These are phyloP conservation scores for Aspergillus sp. DNA, from an alignment of 2,329 filamentous ascomycete species.

Conservation along the genomic window DNA sequence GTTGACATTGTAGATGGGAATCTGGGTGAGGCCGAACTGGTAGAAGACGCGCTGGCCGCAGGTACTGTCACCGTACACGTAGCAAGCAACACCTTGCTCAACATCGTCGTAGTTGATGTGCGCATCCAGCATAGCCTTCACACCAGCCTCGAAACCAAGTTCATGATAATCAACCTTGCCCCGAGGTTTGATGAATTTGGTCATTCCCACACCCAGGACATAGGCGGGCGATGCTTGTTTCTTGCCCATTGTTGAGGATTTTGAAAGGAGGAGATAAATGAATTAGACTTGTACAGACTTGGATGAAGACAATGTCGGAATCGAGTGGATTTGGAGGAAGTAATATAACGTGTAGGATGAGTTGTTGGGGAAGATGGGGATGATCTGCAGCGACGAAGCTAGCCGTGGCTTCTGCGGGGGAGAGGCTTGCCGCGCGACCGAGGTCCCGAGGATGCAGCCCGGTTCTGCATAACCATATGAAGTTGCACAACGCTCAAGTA, in stretches of 20 bases:
- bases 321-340: no score
- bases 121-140: constrained; percentile 74
- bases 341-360: neutral
- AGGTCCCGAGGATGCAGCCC: constrained; percentile 33
- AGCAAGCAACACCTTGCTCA: constrained; percentile 93
- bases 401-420: constrained; percentile 24
- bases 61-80: constrained; percentile 94
- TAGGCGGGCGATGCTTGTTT: constrained; percentile 63
- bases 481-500: neutral
- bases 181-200: constrained; percentile 96
- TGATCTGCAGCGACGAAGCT: constrained; percentile 4
- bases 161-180: constrained; percentile 94
- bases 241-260: constrained; percentile 47
- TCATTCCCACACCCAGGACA: constrained; percentile 97
- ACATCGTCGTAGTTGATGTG: constrained; percentile 97
- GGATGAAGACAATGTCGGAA: neutral
- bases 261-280: neutral
- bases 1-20: constrained; percentile 97
- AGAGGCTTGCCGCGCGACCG: constrained; percentile 21
- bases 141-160: constrained; percentile 85
- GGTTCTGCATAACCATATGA: constrained; percentile 2
- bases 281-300: no score
- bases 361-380: neutral
- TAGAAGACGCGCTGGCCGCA: constrained; percentile 97
- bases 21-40: constrained; percentile 95